Base-by-base conservation (phyloP, 257 asterid genomes). In the Ilex asprella region DNA sequence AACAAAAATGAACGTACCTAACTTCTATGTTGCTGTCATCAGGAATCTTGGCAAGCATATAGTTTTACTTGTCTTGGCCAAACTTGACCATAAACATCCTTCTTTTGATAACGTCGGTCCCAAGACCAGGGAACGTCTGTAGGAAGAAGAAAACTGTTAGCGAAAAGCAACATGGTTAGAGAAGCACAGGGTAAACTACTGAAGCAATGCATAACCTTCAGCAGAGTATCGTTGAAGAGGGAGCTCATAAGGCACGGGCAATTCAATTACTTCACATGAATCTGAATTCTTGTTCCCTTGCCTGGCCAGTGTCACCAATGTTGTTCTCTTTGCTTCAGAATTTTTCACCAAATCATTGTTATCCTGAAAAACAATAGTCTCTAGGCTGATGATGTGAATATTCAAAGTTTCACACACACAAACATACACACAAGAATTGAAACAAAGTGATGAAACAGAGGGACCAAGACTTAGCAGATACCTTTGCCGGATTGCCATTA, bases 111-210 rank as follows among this genome's bases (percentile, higher is more conserved):
- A 27, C 71, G 73, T 14, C 97, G 91, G 66, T 92, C 97, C 98
- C 98, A 92, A n/a, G 91, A 85, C 97, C 99, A 92, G 7, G 99
- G 97, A 59, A 86, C 74, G 79, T 92, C 97, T 89, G 44, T 32
- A 29, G 29, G n/a, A 10, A 49, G 12, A 57, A 5, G 10, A 55
- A 39, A 67, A 27, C 35, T 13, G 58, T 39, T 35, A 49, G 39
- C 57, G 0, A 7, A 49, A 12, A 31, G 39, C 39, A 55, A 39
- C 30, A 52, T 27, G 49, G 51, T 10, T 30, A 41, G n/a, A 12
- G 52, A 46, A 46, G 52, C 52, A 46, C n/a, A 12, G 54, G 16
- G 54, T 4, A 12, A 49, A 21, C 27, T 21, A 21, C 0, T 27
- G 29, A 56, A 39, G 54, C 56, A 62, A 60, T 15, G 39, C 63